Base-by-base conservation (phyloP, 73 alveolate genomes). In the Tetrahymena borealis region DNA sequence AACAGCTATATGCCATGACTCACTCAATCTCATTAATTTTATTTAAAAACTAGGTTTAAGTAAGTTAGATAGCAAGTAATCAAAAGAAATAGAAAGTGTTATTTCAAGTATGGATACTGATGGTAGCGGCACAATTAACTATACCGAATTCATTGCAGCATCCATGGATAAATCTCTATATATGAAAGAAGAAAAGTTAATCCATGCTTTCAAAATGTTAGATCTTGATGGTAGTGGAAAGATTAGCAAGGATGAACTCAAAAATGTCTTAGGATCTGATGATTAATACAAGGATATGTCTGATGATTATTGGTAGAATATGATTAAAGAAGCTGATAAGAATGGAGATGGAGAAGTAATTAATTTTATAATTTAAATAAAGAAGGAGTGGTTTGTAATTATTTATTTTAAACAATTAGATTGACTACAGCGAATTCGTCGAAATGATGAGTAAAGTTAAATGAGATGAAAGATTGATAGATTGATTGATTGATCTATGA, bases 131-230 rank as follows among this genome's bases (percentile, higher is more conserved):
- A 93, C 85, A 1, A 91, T 96, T 37, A 95, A 96, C 94, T 96
- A 96, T 79, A 91, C 97, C 38, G 98, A 96, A 90, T 96, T 96
- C 91, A 78, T 96, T 38, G 91, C 97, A 2, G 98, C 97, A 40
- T 93, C 97, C 40, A 94, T 96, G 78, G 96, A 92, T 37, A 94
- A 93, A 78, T 91, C 90, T 32, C 24, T 33, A 32, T 78, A 94
- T 90, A 91, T 94, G 85, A 60, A 90, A 38, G 91, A 92, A 39
- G 95, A 94, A 33, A 94, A 94, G 90, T 33, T 92, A 20, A 15
- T 38, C 32, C 93, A 94, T 41, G 95, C 96, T 35, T 94, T 94
- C 95, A 94, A 92, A n/a, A 78, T 94, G 93, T 94, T 94, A 31
- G 96, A 94, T 92, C 33, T 18, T 18, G 96, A 94, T 92, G 93